Evolutionary conservation across 1,284 basidiomycete genomes (phyloP).

Genomic region (Ceratobasidium sp.): DNA sequence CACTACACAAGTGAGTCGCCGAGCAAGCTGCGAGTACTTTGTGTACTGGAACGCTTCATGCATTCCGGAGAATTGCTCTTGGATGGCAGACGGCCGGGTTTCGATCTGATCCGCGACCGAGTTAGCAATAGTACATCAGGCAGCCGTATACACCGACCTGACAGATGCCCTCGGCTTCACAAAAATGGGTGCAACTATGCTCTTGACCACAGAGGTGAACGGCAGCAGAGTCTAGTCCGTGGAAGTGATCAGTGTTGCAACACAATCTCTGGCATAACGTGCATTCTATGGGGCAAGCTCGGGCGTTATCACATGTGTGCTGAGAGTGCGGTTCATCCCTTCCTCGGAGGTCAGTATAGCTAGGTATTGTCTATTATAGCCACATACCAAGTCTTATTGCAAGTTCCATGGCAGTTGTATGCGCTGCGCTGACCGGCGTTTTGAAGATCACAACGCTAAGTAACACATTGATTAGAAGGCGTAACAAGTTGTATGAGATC

Average conservation of each 20-base stretch:
- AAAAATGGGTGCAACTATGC: slow-evolving; percentile 57
- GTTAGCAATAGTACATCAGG: too few relatives aligned
- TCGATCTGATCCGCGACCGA: slow-evolving; percentile 66
- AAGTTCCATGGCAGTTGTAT: slow-evolving; percentile 64
- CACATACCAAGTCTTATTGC: slow-evolving; percentile 63
- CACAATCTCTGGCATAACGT: slow-evolving; percentile 70
- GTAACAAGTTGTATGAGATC: not conserved
- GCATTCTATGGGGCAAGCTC: slow-evolving; percentile 69
- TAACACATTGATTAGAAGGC: not conserved
- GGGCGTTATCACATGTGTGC: slow-evolving; percentile 65
- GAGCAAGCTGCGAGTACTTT: slow-evolving; percentile 57
- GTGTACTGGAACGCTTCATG: slow-evolving; percentile 67
- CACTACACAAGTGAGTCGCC: slow-evolving; percentile 66
- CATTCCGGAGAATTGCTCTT: slow-evolving; percentile 67
- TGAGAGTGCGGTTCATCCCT: slow-evolving; percentile 63
- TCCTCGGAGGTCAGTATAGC: not conserved
- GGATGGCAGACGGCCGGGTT: slow-evolving; percentile 69
- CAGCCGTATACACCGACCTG: slow-evolving; percentile 6
- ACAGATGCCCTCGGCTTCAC: slow-evolving; percentile 59
- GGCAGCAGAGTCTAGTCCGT: slow-evolving; percentile 61
- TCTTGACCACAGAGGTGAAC: slow-evolving; percentile 74
- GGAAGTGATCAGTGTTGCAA: slow-evolving; percentile 66
- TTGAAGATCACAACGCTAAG: slow-evolving; percentile 65
- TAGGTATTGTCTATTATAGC: not conserved
- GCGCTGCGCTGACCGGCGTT: slow-evolving; percentile 52